Evolutionary conservation across 805 yeast species (phyloP), one percentile per base, ranked within the genome.

Genomic region (Candida incommunis): DNA sequence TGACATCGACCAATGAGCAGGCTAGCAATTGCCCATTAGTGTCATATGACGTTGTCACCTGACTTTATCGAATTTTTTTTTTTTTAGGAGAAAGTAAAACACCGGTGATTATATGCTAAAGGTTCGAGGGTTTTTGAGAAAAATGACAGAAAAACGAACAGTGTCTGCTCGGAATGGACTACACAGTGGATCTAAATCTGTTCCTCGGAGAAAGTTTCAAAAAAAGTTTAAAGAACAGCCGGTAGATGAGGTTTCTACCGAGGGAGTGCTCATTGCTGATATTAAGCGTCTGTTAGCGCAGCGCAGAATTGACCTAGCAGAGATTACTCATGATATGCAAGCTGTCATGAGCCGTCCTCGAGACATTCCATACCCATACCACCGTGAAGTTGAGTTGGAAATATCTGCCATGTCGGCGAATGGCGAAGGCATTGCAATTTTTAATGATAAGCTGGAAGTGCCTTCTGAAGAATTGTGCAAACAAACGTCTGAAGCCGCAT

Each of bases 341-440:
- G 68, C 66, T 9, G 68, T 88, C 22, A 65, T 86, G 44, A 82
- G 81, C 52, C 46, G 61, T 11, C 59, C 59, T 25, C 62, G 64
- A 24, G 68, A 65, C 1, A 61, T 63, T n/a, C 57, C 52, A 34
- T 51, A 64, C 54, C 57, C 66, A 2, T 63, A 76, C 54, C 83
- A 84, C 56, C 69, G 88, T 45, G 61, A 60, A 2, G 82, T 80
- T 1, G 65, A 76, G 46, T 86, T 85, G 18, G 62, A 71, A 48
- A 69, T 92, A 42, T 54, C 72, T 25, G 68, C 67, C 41, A 63
- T 82, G 15, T 68, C 85, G 9, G 80, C 95, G 1, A 83, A 78
- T 50, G 97, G 97, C 45, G 95, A 87, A 50, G 96, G 96, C 1
- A 54, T 90, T 21, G 95, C 83, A 0, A 48, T 86, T 3, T 70